Percentiles rank a stretch among this genome's conserved stretches.
Conservation (phyloP, 2,329 filamentous ascomycete genomes). For the Erysiphe pulchra region DNA sequence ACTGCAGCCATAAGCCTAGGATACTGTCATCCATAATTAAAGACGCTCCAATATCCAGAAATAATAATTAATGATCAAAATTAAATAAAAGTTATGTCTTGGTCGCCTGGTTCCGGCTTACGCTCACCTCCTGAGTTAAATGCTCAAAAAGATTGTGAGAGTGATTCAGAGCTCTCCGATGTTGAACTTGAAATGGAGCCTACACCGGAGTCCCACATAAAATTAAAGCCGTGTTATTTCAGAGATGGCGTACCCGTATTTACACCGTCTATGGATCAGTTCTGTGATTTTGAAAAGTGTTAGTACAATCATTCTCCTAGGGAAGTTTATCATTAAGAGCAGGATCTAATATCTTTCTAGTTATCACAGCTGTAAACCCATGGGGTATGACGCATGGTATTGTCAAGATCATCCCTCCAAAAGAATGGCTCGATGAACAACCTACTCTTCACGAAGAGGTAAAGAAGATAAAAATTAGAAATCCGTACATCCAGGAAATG, state of each 20-base stretch:
- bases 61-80: too few relatives aligned
- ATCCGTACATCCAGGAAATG: constrained; percentile 96
- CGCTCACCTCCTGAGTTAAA: constrained; percentile 40
- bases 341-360: constrained; percentile 15
- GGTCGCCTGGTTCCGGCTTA: constrained; percentile 12
- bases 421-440: constrained; percentile 72
- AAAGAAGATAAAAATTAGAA: constrained; percentile 79
- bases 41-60: too few relatives aligned
- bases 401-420: constrained; percentile 78
- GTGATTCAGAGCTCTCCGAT: constrained; percentile 39
- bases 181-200: constrained; percentile 27
- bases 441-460: constrained; percentile 61
- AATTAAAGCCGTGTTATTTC: constrained; percentile 66
- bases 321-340: neutral
- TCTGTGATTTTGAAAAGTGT: constrained; percentile 80
- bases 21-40: too few relatives aligned
- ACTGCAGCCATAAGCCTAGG: too few relatives aligned
- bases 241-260: constrained; percentile 77
- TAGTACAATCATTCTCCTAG: constrained; percentile 13
- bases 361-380: constrained; percentile 49
- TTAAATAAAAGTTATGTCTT: too few relatives aligned
- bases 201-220: constrained; percentile 19
- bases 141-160: constrained; percentile 29
- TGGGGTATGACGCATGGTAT: constrained; percentile 97
- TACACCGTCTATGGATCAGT: constrained; percentile 84